These are phyloP conservation scores for Mariannaea elegans DNA, from an alignment of 2,329 filamentous ascomycete species.

Conservation along the genomic window DNA sequence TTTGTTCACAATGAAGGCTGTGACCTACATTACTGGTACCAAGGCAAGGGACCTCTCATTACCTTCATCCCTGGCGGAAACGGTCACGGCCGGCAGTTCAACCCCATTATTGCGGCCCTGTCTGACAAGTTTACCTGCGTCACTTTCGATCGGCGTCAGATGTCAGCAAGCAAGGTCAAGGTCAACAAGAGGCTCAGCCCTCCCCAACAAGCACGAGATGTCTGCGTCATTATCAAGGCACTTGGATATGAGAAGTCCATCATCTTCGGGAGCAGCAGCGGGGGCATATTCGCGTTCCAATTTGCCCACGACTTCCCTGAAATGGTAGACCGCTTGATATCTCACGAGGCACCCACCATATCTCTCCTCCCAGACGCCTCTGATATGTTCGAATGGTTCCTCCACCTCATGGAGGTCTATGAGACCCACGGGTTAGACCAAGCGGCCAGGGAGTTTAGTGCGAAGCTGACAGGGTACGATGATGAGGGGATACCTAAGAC, in stretches of 20 bases:
- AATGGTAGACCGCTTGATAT: neutral
- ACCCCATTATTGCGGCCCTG: neutral
- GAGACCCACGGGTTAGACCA: neutral
- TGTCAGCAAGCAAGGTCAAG: neutral
- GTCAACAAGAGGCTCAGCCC: neutral
- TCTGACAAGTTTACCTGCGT: neutral
- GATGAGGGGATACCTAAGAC: neutral
- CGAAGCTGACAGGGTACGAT: neutral
- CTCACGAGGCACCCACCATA: neutral
- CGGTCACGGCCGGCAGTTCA: neutral
- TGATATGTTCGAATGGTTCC: neutral
- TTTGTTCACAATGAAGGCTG: slow-evolving; percentile 4
- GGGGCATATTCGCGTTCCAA: neutral
- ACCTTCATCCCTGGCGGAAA: slow-evolving; percentile 2
- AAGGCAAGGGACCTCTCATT: neutral
- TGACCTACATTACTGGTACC: slow-evolving; percentile 2
- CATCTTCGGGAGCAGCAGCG: neutral
- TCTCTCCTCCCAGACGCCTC: neutral
- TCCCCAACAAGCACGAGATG: neutral
- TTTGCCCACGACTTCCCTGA: neutral
- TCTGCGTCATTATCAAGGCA: neutral
- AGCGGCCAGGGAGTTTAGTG: neutral
- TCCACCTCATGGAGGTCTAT: neutral
- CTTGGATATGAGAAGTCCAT: neutral
- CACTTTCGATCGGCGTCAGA: neutral